These are phyloP conservation scores for Terfezia claveryi DNA, from an alignment of 495 filamentous ascomycete genomes.

Conservation along the genomic window DNA sequence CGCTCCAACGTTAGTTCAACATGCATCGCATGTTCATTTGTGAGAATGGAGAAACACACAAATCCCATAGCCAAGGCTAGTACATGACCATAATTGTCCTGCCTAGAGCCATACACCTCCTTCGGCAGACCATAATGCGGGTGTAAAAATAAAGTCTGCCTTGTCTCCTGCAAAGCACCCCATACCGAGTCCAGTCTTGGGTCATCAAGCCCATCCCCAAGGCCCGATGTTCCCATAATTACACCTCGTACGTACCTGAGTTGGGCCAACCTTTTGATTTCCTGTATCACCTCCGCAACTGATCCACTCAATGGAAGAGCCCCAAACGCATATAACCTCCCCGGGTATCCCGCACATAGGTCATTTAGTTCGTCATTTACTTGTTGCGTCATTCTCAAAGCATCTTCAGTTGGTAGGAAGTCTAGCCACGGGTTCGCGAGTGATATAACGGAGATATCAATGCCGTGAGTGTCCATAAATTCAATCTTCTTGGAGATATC, in stretches of 20 bases:
- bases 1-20: too few relatives aligned
- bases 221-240: conserved; percentile 67
- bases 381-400: conserved; percentile 34
- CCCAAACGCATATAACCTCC: conserved; percentile 58
- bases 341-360: conserved; percentile 37
- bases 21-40: too few relatives aligned
- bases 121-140: conserved; percentile 79
- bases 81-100: conserved; percentile 64
- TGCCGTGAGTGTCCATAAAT: conserved; percentile 72
- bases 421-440: conserved; percentile 95
- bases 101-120: conserved; percentile 51
- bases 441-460: conserved; percentile 65
- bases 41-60: not conserved
- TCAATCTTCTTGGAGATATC: conserved; percentile 41
- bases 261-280: not conserved
- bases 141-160: conserved; percentile 59
- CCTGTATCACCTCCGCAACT: conserved; percentile 28
- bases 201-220: conserved; percentile 70
- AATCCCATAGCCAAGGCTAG: conserved; percentile 57
- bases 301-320: conserved; percentile 57
- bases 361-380: conserved; percentile 60
- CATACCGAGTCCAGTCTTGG: conserved; percentile 46
- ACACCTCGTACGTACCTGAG: conserved; percentile 29
- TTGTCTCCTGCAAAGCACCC: conserved; percentile 37
- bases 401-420: conserved; percentile 44